Evolutionary conservation across 208 protist species (phyloP).

Genomic region (Lotmaria passim): DNA sequence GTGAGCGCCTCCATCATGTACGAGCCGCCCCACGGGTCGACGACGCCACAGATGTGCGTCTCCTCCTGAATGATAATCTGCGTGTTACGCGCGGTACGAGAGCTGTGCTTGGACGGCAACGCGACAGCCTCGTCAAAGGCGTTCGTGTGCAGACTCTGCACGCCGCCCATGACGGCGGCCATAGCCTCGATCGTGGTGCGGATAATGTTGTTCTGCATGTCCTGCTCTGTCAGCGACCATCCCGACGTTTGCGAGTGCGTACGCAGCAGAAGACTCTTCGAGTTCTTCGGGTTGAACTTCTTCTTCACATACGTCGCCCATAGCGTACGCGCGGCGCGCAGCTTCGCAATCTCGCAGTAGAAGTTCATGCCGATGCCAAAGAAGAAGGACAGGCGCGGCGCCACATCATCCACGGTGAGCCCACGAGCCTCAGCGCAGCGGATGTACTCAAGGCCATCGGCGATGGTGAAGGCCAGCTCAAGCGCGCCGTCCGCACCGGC

Average conservation of each 20-base stretch:
- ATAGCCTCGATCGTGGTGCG: conserved; percentile 97
- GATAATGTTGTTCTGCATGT: conserved; percentile 97
- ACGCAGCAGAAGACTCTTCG: conserved; percentile 89
- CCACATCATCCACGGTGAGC: conserved; percentile 93
- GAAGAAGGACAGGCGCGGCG: conserved; percentile 96
- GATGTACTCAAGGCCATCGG: conserved; percentile 96
- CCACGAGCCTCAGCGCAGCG: conserved; percentile 64
- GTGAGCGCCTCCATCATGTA: conserved; percentile 97
- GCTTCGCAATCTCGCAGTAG: conserved; percentile 96
- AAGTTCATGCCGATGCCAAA: conserved; percentile 98
- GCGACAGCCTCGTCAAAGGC: conserved; percentile 95
- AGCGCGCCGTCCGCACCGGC: conserved; percentile 90
- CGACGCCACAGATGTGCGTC: conserved; percentile 84
- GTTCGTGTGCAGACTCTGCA: conserved; percentile 96
- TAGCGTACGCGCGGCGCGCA: conserved; percentile 93
- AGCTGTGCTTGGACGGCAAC: conserved; percentile 92
- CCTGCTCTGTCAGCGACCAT: conserved; percentile 96
- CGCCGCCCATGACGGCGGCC: conserved; percentile 94
- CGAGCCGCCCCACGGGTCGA: conserved; percentile 90
- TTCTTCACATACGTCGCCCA: conserved; percentile 95
- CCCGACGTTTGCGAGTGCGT: conserved; percentile 97
- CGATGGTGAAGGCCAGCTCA: conserved; percentile 96
- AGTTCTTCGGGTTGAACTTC: conserved; percentile 92
- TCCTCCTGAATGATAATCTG: conserved; percentile 96
- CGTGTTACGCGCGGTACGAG: conserved; percentile 95